phyloP scores from a whole-genome alignment of 495 filamentous ascomycete genomes.

The Evernia prunastri region DNA sequence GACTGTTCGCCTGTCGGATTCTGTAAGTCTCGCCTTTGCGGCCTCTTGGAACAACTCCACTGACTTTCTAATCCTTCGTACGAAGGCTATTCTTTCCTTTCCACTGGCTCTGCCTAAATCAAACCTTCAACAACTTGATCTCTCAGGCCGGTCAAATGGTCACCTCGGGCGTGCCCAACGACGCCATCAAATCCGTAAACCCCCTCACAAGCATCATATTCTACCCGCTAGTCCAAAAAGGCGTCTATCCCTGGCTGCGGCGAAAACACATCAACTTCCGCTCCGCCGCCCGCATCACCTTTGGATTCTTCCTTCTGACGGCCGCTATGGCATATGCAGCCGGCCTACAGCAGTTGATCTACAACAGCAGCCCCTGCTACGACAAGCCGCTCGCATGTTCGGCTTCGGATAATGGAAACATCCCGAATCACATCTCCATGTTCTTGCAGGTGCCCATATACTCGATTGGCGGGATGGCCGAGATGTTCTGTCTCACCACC shows the following conservation, averaged over 20 bases:
- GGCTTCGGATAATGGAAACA: slow-evolving; percentile 19
- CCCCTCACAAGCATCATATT: slow-evolving; percentile 40
- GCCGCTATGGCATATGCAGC: slow-evolving; percentile 46
- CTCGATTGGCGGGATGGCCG: slow-evolving; percentile 56
- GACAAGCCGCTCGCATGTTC: slow-evolving; percentile 38
- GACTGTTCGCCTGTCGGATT: slow-evolving; percentile 33
- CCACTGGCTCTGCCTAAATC: slow-evolving; percentile 31
- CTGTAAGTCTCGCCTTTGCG: not conserved
- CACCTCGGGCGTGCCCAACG: slow-evolving; percentile 42
- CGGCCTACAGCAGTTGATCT: slow-evolving; percentile 38
- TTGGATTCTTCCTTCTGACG: slow-evolving; percentile 41
- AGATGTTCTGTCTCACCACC: slow-evolving; percentile 60
- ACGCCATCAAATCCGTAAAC: slow-evolving; percentile 38
- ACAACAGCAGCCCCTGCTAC: slow-evolving; percentile 44
- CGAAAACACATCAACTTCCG: slow-evolving; percentile 36
- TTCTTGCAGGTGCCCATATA: slow-evolving; percentile 54
- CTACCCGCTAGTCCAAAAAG: slow-evolving; percentile 42
- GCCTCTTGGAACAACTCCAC: too few relatives aligned
- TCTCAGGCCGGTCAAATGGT: slow-evolving; percentile 51
- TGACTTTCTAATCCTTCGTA: too few relatives aligned
- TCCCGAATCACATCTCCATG: slow-evolving; percentile 46
- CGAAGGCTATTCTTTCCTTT: slow-evolving; percentile 28
- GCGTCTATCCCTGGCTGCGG: slow-evolving; percentile 41
- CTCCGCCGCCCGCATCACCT: slow-evolving; percentile 47
- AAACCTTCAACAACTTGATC: slow-evolving; percentile 45